phyloP scores from a whole-genome alignment of 2,329 filamentous ascomycete species.

The Hymenoscyphus linearis region DNA sequence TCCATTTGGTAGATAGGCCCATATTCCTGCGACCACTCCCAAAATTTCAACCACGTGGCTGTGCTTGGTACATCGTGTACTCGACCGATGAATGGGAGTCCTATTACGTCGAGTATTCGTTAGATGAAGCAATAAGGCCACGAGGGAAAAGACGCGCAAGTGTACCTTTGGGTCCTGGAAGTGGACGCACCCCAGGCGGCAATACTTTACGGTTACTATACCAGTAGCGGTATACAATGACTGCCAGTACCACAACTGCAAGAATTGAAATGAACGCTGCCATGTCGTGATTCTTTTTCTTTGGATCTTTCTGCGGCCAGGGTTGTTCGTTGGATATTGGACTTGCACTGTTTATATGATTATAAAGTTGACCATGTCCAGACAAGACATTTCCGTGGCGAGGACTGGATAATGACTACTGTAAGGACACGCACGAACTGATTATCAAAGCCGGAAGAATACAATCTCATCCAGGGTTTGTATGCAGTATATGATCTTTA shows the following conservation, averaged over 20 bases:
- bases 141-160: not conserved
- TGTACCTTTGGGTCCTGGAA: conserved; percentile 21
- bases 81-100: conserved; percentile 39
- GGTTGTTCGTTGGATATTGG: not conserved
- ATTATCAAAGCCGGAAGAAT: not conserved
- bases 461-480: not conserved
- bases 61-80: conserved; percentile 41
- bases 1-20: conserved; percentile 44
- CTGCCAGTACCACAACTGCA: not conserved
- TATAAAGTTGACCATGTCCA: not conserved
- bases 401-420: not conserved
- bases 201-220: conserved; percentile 12
- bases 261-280: conserved; percentile 3
- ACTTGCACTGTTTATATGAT: conserved; percentile 3
- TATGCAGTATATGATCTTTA: not conserved
- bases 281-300: conserved; percentile 2
- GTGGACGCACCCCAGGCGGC: conserved; percentile 16
- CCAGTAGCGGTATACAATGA: conserved; percentile 5
- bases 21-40: conserved; percentile 42
- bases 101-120: conserved; percentile 26
- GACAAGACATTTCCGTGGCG: not conserved
- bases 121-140: not conserved
- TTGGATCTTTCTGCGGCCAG: not conserved
- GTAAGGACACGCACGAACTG: not conserved
- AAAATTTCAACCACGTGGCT: conserved; percentile 42